Evolutionary conservation across 805 yeast species (phyloP).

Genomic region (Hanseniaspora occidentalis): DNA sequence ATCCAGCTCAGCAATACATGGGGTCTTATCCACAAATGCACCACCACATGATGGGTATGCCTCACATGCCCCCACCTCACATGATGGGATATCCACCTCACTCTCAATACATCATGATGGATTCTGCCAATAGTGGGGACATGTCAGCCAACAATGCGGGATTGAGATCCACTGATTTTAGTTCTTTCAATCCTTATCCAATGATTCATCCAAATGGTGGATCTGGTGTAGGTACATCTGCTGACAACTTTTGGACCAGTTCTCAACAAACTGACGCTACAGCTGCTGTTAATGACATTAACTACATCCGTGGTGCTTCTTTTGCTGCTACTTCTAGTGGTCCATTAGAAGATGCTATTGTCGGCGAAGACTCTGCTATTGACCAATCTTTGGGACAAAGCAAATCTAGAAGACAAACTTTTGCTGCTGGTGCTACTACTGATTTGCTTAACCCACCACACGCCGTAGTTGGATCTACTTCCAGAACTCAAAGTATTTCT

Average conservation of each 20-base stretch:
- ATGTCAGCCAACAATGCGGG: not conserved
- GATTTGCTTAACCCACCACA: slow-evolving; percentile 9
- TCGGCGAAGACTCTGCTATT: not conserved
- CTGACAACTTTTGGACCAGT: not conserved
- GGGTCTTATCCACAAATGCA: not conserved
- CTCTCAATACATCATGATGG: not conserved
- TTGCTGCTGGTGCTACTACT: slow-evolving; percentile 19
- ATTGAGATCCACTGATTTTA: not conserved
- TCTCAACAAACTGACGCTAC: not conserved
- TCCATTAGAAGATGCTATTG: not conserved
- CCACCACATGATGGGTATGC: not conserved
- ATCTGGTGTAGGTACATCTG: not conserved
- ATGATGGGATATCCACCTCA: not conserved
- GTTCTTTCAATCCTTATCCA: not conserved
- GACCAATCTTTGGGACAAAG: not conserved
- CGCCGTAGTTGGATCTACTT: slow-evolving; percentile 4
- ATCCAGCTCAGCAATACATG: not conserved
- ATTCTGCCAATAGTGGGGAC: not conserved
- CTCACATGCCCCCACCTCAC: not conserved
- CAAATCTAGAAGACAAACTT: slow-evolving; percentile 23
- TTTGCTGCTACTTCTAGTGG: not conserved
- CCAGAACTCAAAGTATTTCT: slow-evolving; percentile 21
- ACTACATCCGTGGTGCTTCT: not conserved
- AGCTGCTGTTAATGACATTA: not conserved
- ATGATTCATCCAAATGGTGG: not conserved